Evolutionary conservation across 179 eudicot species (phyloP).

Genomic region (Beta corolliflora): DNA sequence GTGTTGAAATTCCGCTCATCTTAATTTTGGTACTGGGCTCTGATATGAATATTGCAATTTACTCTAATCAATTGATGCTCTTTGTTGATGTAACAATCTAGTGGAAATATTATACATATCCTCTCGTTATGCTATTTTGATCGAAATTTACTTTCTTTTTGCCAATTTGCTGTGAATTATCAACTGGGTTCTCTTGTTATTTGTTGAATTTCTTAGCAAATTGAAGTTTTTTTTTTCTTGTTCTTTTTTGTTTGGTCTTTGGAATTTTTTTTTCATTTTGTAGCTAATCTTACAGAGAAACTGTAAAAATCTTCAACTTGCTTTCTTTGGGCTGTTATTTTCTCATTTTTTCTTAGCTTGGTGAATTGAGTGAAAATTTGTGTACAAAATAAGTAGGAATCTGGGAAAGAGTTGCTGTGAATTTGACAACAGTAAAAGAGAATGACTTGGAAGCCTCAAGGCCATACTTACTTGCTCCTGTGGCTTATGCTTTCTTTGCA

Average conservation of each 20-base stretch:
- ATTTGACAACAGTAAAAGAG: not conserved
- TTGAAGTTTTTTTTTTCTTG: too few relatives aligned
- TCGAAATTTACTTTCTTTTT: not conserved
- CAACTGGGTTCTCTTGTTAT: not conserved
- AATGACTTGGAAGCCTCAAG: constrained; percentile 29
- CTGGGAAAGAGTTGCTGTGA: constrained; percentile 11
- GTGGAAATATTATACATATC: not conserved
- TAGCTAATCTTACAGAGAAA: not conserved
- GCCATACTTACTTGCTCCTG: constrained; percentile 16
- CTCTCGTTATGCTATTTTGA: not conserved
- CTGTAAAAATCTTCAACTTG: too few relatives aligned
- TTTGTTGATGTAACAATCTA: not conserved
- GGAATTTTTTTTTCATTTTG: not conserved
- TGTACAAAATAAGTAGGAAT: constrained; percentile 13
- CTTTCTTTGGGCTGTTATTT: not conserved
- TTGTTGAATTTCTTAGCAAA: not conserved
- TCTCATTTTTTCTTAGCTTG: not conserved
- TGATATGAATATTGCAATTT: not conserved
- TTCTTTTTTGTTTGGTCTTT: not conserved
- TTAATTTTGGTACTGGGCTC: not conserved
- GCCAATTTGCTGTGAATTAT: not conserved
- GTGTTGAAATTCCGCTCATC: not conserved
- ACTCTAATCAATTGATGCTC: not conserved
- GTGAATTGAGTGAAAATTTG: not conserved
- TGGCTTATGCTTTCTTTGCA: constrained; percentile 32